Evolutionary conservation across 345 rosid species (phyloP), one percentile per base, ranked within the genome.

Genomic region (Pugionium cornutum): DNA sequence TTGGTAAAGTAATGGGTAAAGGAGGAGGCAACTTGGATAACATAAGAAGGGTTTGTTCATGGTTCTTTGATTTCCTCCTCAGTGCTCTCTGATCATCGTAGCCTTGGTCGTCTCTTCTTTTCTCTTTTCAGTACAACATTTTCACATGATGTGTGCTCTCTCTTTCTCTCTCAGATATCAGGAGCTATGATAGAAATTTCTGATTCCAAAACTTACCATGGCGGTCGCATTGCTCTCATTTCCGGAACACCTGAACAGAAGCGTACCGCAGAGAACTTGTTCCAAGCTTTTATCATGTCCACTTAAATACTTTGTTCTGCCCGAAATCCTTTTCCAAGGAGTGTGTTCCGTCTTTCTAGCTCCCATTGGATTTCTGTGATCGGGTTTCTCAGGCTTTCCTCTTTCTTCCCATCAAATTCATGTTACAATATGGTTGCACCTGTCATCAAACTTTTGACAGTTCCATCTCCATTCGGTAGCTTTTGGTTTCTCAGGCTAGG

Each of bases 241-340:
- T 80, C 92, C 45, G 99, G 99, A 75, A 88, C 96, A 31, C 82
- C 85, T 33, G 96, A 94, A 80, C 95, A 90, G 84, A 90, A 78
- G 81, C 89, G 80, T 68, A 75, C 87, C 3, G 99, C 99, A 11
- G 95, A 94, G 86, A 90, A 90, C 77, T 79, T 94, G 86, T 83
- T 94, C 77, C 96, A 84, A 81, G 99, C 99, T 66, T 94, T 94
- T 82, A 86, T 94, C 67, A 84, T 90, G 99, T 80, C 99, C 73
- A 77, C 91, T 43, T 94, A 69, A 74, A 48, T 54, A 47, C 67
- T 70, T 65, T 82, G 70, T 51, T 57, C 75, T 72, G 64, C 78
- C 72, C 10, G 61, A 73, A 45, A 67, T 53, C 67, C 59, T 72
- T 47, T 64, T 55, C 39, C 42, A 63, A 31, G 61, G 68, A 73